Conservation (phyloP, 257 asterid species). For the Perilla frutescens region DNA sequence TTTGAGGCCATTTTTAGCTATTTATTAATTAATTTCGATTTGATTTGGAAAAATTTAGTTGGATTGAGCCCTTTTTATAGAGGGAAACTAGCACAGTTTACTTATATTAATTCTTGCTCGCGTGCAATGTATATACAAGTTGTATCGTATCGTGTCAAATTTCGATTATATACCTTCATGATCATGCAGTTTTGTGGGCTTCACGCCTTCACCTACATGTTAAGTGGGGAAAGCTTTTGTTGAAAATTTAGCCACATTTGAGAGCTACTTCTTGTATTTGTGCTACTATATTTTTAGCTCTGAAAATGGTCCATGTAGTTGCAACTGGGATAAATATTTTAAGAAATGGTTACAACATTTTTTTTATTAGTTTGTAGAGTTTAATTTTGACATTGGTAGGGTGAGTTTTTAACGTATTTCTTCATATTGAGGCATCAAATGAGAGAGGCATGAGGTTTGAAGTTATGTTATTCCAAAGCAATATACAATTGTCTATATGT, state of each 20-base stretch:
- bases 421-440: too few relatives aligned
- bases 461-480: too few relatives aligned
- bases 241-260: conserved; percentile 11
- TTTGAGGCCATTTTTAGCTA: conserved; percentile 41
- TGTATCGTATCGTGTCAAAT: not conserved
- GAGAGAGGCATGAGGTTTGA: too few relatives aligned
- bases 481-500: too few relatives aligned
- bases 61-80: conserved; percentile 19
- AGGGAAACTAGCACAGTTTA: too few relatives aligned
- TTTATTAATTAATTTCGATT: too few relatives aligned
- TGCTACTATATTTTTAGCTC: conserved; percentile 5
- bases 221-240: not conserved
- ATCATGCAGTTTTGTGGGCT: conserved; percentile 43
- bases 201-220: conserved; percentile 35
- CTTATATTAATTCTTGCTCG: not conserved
- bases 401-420: too few relatives aligned
- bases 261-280: conserved; percentile 28
- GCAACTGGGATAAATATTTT: not conserved
- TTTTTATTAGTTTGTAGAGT: not conserved
- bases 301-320: conserved; percentile 17
- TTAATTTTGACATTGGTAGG: not conserved
- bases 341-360: not conserved
- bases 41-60: not conserved
- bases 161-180: not conserved
- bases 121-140: conserved; percentile 13